phyloP scores from a whole-genome alignment of 306 rosid species.

The Medicago arabica region DNA sequence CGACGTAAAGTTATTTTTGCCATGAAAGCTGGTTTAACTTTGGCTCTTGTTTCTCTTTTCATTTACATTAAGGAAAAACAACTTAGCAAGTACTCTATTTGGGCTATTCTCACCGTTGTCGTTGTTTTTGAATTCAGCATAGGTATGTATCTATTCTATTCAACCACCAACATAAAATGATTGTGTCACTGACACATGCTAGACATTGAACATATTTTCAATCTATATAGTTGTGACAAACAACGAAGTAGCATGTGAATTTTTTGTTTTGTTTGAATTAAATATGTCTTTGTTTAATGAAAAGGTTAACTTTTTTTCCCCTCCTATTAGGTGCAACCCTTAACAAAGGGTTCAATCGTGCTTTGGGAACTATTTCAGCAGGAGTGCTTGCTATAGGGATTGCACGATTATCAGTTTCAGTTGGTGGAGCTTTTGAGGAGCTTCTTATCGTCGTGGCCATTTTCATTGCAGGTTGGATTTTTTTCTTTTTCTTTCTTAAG shows the following conservation, averaged over 20 bases:
- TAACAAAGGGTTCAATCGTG: constrained; percentile 79
- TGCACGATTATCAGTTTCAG: constrained; percentile 48
- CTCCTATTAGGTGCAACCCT: constrained; percentile 65
- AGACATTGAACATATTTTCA: too few relatives aligned
- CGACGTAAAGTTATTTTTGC: constrained; percentile 66
- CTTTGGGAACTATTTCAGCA: constrained; percentile 76
- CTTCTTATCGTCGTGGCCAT: constrained; percentile 55
- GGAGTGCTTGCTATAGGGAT: constrained; percentile 71
- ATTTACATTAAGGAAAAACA: constrained; percentile 56
- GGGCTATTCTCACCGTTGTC: constrained; percentile 80
- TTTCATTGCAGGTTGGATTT: constrained; percentile 66
- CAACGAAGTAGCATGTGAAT: neutral
- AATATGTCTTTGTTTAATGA: constrained; percentile 1
- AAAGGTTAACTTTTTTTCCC: neutral
- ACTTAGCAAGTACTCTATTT: constrained; percentile 59
- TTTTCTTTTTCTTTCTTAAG: neutral
- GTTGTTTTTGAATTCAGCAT: constrained; percentile 83
- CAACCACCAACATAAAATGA: too few relatives aligned
- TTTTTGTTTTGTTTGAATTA: neutral
- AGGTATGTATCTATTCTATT: constrained; percentile 41
- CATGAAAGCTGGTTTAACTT: constrained; percentile 58
- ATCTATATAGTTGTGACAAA: neutral
- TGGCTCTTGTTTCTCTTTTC: constrained; percentile 63
- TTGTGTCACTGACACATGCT: too few relatives aligned
- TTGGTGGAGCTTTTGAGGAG: constrained; percentile 58